Evolutionary conservation across 306 rosid species (phyloP).

Genomic region (Rosa persica): DNA sequence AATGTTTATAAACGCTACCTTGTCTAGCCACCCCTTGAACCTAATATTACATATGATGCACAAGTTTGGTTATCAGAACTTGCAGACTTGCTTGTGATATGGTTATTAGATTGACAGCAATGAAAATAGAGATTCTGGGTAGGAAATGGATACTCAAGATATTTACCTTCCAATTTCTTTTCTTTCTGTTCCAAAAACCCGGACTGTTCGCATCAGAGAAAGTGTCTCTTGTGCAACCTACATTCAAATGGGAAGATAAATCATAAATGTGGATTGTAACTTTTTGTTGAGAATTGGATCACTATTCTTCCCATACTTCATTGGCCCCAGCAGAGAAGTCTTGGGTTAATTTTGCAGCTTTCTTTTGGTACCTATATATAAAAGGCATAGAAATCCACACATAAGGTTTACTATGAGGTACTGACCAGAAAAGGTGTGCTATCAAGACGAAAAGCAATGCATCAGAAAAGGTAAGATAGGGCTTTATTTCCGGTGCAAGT

Average conservation of each 20-base stretch:
- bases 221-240: conserved; percentile 77
- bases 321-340: conserved; percentile 70
- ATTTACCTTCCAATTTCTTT: conserved; percentile 57
- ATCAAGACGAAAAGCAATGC: not conserved
- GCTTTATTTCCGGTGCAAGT: not conserved
- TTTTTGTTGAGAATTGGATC: conserved; percentile 19
- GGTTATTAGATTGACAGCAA: not conserved
- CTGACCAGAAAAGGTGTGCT: not conserved
- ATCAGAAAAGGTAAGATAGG: not conserved
- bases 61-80: not conserved
- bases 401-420: not conserved
- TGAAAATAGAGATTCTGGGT: conserved; percentile 15
- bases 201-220: conserved; percentile 52
- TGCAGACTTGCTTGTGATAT: not conserved
- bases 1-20: conserved; percentile 47
- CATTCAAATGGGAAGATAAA: conserved; percentile 6
- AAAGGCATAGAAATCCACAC: not conserved
- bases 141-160: conserved; percentile 17
- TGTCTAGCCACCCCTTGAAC: conserved; percentile 61
- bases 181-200: conserved; percentile 51
- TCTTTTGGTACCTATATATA: conserved; percentile 58
- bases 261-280: conserved; percentile 5
- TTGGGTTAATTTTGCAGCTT: conserved; percentile 61
- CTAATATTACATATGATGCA: conserved; percentile 41
- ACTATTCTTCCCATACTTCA: conserved; percentile 46